phyloP scores from a whole-genome alignment of 441 rosid genomes.

The Euphorbia celastroides region DNA sequence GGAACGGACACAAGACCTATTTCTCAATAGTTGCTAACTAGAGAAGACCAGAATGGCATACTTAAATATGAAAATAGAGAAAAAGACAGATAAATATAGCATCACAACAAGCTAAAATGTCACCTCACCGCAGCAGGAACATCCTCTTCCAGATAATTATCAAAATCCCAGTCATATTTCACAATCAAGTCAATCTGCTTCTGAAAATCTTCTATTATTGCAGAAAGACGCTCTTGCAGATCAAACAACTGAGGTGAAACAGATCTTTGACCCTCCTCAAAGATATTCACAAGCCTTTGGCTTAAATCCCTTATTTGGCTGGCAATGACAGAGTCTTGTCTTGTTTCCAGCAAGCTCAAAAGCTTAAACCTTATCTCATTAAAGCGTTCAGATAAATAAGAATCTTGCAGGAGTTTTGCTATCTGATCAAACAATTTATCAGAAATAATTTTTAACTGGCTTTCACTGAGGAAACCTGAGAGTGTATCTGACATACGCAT shows the following conservation, averaged over 20 bases:
- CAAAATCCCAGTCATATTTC: conserved; percentile 85
- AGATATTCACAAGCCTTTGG: conserved; percentile 59
- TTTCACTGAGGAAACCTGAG: conserved; percentile 80
- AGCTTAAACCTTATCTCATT: conserved; percentile 69
- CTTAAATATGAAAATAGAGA: too few species aligned
- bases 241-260: conserved; percentile 83
- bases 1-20: too few species aligned
- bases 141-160: conserved; percentile 77
- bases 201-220: conserved; percentile 81
- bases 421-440: conserved; percentile 81
- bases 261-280: conserved; percentile 79
- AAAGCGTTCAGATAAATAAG: conserved; percentile 63
- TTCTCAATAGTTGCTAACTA: too few species aligned
- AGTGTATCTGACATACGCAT: conserved; percentile 75
- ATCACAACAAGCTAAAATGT: too few species aligned
- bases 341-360: conserved; percentile 65
- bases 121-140: conserved; percentile 93
- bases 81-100: too few species aligned
- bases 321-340: conserved; percentile 61
- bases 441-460: conserved; percentile 69
- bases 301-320: conserved; percentile 67
- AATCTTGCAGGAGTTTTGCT: conserved; percentile 71
- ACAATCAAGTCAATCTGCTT: conserved; percentile 50
- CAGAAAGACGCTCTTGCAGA: conserved; percentile 76
- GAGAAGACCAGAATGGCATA: too few species aligned